Base-by-base conservation (phyloP, 495 filamentous ascomycete genomes). In the Podospora pseudoanserina region DNA sequence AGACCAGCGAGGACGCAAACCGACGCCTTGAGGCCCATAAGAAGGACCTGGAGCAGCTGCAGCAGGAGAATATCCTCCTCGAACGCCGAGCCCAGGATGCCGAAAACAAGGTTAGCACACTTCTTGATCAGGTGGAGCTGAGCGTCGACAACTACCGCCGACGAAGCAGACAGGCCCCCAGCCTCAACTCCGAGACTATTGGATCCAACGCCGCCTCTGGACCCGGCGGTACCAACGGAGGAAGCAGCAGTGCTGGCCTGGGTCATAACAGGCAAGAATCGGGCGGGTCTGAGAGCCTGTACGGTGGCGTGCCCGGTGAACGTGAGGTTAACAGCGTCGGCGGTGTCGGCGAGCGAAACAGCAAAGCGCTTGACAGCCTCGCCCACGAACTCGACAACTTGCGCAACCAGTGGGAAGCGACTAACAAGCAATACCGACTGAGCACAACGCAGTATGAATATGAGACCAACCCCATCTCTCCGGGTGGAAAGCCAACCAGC, bases 81-180 rank as follows among this genome's bases (percentile, higher is more conserved):
- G 95, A 97, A 73, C 84, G 83, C 28, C 89, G 94, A 53, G 94
- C 94, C 11, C 81, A 88, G 34, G 94, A 97, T 74, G 95, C 95
- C 15, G 95, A 99, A 80, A 87, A 92, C 58, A 96, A 94, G 72
- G 96, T 98, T 60, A 91, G 90, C 55, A 87, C 96, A 75, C 87
- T 98, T 23, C 86, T 99, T 28, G 93, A 98, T 76, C 94, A 97
- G 73, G 92, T 99, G 34, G 94, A 94, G 74, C 87, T 87, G 16
- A 96, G 92, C 2, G 95, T 99, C 18, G 94, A 94, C 77, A 95
- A 94, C 73, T 97, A 97, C 78, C 91, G 95, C 59, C 89, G 95
- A 60, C 93, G 81, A 66, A 78, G 80, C 72, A 75, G 81, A 62
- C 76, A 76, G 66, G 70, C 68, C n/a, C 73, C 76, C 2, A 79